A percentile compares a stretch with the other conserved stretches of the same genome.
phyloP scores from a whole-genome alignment of 805 yeast species.

The Teunomyces gatunensis region DNA sequence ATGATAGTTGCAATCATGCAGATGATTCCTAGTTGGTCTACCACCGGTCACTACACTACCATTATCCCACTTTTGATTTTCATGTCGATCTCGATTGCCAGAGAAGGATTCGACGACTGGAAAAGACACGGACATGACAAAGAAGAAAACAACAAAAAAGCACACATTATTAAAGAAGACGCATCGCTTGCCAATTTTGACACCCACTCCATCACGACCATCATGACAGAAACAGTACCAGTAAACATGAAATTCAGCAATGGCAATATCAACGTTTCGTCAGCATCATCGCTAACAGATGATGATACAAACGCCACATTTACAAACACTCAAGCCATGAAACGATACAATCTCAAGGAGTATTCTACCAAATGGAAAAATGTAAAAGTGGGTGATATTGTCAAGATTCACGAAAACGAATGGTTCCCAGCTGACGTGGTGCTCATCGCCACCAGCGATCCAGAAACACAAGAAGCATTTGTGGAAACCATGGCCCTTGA shows the following conservation, averaged over 20 bases:
- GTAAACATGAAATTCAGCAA: slow-evolving; percentile 6
- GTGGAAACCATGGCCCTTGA: slow-evolving; percentile 97
- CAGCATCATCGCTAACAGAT: slow-evolving; percentile 10
- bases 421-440: slow-evolving; percentile 94
- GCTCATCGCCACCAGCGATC: slow-evolving; percentile 60
- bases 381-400: slow-evolving; percentile 82
- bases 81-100: slow-evolving; percentile 80
- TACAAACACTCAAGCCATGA: slow-evolving; percentile 18
- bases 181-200: slow-evolving; percentile 28
- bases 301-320: slow-evolving; percentile 7
- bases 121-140: slow-evolving; percentile 82
- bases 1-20: slow-evolving; percentile 87
- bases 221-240: slow-evolving; percentile 37
- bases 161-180: slow-evolving; percentile 32
- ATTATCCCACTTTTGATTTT: slow-evolving; percentile 85
- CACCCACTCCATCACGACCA: slow-evolving; percentile 37
- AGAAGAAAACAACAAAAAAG: slow-evolving; percentile 63
- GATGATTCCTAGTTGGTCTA: slow-evolving; percentile 95
- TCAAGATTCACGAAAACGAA: slow-evolving; percentile 72
- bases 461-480: slow-evolving; percentile 60
- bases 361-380: slow-evolving; percentile 62
- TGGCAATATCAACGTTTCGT: not conserved
- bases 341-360: slow-evolving; percentile 32
- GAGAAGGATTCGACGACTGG: slow-evolving; percentile 95
- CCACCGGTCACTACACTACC: slow-evolving; percentile 94